phyloP scores from a whole-genome alignment of 2,329 filamentous ascomycete species.

The Alternaria novae-zelandiae region DNA sequence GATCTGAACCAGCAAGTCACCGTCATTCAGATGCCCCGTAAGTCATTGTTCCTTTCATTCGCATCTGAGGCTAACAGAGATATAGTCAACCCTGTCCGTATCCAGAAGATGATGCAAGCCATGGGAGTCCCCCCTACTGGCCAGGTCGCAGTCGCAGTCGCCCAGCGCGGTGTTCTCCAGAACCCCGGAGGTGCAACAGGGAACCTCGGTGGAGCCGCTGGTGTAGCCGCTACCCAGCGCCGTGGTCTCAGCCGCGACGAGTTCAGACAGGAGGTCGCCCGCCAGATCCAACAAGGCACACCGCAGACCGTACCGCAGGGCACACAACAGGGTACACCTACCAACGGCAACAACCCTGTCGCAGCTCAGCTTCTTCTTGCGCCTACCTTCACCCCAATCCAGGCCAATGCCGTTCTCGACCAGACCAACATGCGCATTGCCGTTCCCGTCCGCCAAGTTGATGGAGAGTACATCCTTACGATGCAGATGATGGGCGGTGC shows the following conservation, averaged over 20 bases:
- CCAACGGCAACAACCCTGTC: slow-evolving; percentile 42
- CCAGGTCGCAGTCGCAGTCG: slow-evolving; percentile 43
- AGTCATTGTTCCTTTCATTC: slow-evolving; percentile 5
- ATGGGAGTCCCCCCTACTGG: slow-evolving; percentile 40
- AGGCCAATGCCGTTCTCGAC: slow-evolving; percentile 44
- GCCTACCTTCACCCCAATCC: slow-evolving; percentile 46
- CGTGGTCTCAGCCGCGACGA: slow-evolving; percentile 28
- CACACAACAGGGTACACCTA: slow-evolving; percentile 29
- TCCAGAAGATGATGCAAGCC: slow-evolving; percentile 46
- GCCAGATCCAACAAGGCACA: slow-evolving; percentile 22
- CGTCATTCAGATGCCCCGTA: slow-evolving; percentile 47
- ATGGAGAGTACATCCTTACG: slow-evolving; percentile 47
- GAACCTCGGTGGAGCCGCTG: slow-evolving; percentile 32
- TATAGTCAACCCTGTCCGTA: slow-evolving; percentile 43
- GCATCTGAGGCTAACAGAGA: slow-evolving; percentile 13
- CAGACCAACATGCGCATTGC: slow-evolving; percentile 46
- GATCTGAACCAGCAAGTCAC: slow-evolving; percentile 46
- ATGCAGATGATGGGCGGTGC: slow-evolving; percentile 36
- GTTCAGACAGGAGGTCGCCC: slow-evolving; percentile 33
- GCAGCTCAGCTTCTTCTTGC: slow-evolving; percentile 42
- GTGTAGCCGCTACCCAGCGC: slow-evolving; percentile 27
- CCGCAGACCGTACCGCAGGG: not conserved
- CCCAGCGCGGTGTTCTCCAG: slow-evolving; percentile 44
- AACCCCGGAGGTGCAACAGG: slow-evolving; percentile 47
- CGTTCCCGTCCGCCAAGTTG: slow-evolving; percentile 43